Evolutionary conservation across 345 rosid genomes (phyloP).

Genomic region (Geranium rotundifolium): DNA sequence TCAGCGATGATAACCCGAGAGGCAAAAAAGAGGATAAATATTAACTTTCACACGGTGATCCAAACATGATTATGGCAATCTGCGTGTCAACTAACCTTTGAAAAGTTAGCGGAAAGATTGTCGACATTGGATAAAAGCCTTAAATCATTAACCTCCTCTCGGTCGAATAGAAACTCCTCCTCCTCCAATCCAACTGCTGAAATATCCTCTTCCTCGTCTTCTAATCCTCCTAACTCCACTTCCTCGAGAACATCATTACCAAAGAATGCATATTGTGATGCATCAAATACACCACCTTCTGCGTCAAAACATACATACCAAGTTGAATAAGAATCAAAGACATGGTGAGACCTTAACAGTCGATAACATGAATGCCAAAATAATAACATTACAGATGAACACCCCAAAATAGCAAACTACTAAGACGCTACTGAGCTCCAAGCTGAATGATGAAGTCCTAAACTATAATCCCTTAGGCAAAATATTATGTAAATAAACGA

Average conservation of each 20-base stretch:
- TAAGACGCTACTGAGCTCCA: no score
- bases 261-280: slow-evolving; percentile 95
- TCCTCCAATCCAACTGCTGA: slow-evolving; percentile 41
- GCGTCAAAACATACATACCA: slow-evolving; percentile 9
- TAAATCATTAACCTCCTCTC: slow-evolving; percentile 49
- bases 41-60: no score
- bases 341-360: no score
- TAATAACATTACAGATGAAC: no score
- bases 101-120: no score
- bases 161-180: slow-evolving; percentile 60
- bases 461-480: neutral
- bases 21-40: no score
- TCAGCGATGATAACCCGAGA: no score
- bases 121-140: neutral
- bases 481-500: neutral
- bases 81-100: no score
- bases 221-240: slow-evolving; percentile 93
- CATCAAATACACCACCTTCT: slow-evolving; percentile 66
- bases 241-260: slow-evolving; percentile 83
- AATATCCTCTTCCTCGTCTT: slow-evolving; percentile 60
- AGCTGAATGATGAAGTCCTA: neutral
- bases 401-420: no score
- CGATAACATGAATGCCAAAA: no score
- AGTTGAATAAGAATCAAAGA: neutral
- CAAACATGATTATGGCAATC: no score